Evolutionary conservation across 768 basidiomycete genomes (phyloP), one percentile per base, ranked within the genome.

Genomic region (Cubamyces lactineus): DNA sequence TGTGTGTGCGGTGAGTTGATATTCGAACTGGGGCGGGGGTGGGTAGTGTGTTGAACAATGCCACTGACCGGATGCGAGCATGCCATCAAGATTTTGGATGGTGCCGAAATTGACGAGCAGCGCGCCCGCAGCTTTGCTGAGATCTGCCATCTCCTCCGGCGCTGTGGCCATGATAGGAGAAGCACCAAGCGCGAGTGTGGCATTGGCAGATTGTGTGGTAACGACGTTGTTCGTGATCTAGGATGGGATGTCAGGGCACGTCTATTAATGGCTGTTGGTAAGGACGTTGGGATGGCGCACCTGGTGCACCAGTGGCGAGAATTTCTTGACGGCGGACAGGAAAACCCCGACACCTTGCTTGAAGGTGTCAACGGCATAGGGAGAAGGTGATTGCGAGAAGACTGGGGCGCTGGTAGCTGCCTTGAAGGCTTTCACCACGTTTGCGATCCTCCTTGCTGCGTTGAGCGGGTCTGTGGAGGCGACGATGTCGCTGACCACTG

Each of bases 151-250:
- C 71, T 98, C 96, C 60, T 82, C 79, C 0, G 88, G 82, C 23
- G 88, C 86, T 19, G 91, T 88, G 2, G 95, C 91, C 96, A 98
- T 98, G 71, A 98, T 95, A 0, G 96, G 96, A 61, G 92, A 94
- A 15, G 87, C 94, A 17, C 91, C 90, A 4, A 97, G 69, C 0
- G 94, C 92, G 6, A 98, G 81, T 1, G 94, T 96, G 1, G 90
- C 83, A 70, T 96, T 97, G 21, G 94, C 94, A 5, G 89, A 92
- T 76, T 96, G 94, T 19, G 87, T 95, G 19, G 87, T 85, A 30
- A 94, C 93, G 16, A 97, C 94, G 19, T 80, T 86, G 69, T 96
- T 94, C 4, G 94, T 96, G 62, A 96, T 94, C 92, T 95, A 57
- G 7, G 53, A 39, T 16, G 16, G 28, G 46, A 16, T n/a, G n/a